Base-by-base conservation (phyloP, 495 filamentous ascomycete species). In the Astrothelium macrocarpum region DNA sequence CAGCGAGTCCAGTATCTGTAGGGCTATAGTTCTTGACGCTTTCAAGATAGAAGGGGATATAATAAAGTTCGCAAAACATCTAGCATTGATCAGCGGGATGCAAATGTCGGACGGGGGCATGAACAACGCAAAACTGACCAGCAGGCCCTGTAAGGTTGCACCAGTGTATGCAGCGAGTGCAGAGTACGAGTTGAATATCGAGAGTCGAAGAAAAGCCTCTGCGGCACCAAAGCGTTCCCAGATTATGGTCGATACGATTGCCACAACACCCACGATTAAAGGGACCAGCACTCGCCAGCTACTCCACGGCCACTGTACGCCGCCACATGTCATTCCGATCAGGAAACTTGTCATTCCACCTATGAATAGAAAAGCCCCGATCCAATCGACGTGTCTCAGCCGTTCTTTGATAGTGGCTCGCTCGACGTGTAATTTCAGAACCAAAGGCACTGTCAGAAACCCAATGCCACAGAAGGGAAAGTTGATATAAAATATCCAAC, bases 321-420 rank as follows among this genome's bases (percentile, higher is more conserved):
- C 84, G 1, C 78, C 85, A 79, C 81, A 86, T 2, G 79, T 78
- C 0, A 87, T 49, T 0, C 78, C 79, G 26, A 86, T 76, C 2
- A 86, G 71, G 62, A 87, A 75, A 4, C 73, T 67, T 10, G 77
- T 75, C 2, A 72, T 69, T 0, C 74, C 72, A 14, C 68, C 72
- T 3, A 81, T 76, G 68, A 89, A 88, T 1, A 87, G 28, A 0
- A 81, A 62, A 7, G 77, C 75, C 0, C 87, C 86, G 36, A 82
- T 39, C 79, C 85, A 88, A 67, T 90, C 87, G 28, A 87, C 79
- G 23, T 71, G 72, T 20, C 70, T 67, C 4, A 85, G 71, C 69
- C 82, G 83, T 34, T 76, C 67, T 25, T 63, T 1, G 0, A 84
- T 53, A 16, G 64, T 67, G 29, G 70, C 39, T 12, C n/a, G 32